Base-by-base conservation (phyloP, 768 basidiomycete genomes). In the Mycena belliarum region DNA sequence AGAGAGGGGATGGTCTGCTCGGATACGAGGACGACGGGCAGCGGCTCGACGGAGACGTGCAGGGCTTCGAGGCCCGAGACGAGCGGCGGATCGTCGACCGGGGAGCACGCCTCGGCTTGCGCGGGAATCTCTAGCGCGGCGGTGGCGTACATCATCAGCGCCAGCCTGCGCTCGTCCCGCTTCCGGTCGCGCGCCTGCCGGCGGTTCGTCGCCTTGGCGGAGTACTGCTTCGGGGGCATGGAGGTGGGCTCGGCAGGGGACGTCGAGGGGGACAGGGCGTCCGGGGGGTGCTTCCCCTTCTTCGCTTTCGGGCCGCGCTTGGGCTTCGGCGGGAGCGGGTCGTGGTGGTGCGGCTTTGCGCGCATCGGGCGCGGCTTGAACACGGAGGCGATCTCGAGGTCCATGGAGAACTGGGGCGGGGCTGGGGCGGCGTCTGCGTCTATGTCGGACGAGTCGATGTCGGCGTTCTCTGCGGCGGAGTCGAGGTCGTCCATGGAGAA, bases 321-420 rank as follows among this genome's bases (percentile, higher is more conserved):
- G 64, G 42, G 69, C 73, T 80, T 77, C 11, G 68, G 64, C 4
- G 70, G 70, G n/a, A 63, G 64, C 4, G 65, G 57, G 60, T 55
- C 66, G 55, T 72, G 67, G 37, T 71, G 72, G 65, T 70, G 73
- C 61, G 68, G 67, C 16, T 75, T 76, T 9, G 71, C 73, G 51
- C 82, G 84, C 62, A 81, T 72, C 2, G 88, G 87, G 1, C 86
- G 82, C 1, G 89, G 89, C 64, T 91, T 90, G 74, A 83, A 89
- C 11, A 91, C 89, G 3, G 84, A 78, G 3, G 81, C 73, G 46
- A 91, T 89, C 65, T 87, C 86, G 55, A 92, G 79, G 66, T 84
- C 83, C 50, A 86, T 70, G 18, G 76, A 68, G 56, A 79, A 72
- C 5, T 68, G 62, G 23, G 59, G 41, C 16, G 57, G 29, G 32